phyloP scores from a whole-genome alignment of 768 basidiomycete species.

The Lactarius akahatsu region DNA sequence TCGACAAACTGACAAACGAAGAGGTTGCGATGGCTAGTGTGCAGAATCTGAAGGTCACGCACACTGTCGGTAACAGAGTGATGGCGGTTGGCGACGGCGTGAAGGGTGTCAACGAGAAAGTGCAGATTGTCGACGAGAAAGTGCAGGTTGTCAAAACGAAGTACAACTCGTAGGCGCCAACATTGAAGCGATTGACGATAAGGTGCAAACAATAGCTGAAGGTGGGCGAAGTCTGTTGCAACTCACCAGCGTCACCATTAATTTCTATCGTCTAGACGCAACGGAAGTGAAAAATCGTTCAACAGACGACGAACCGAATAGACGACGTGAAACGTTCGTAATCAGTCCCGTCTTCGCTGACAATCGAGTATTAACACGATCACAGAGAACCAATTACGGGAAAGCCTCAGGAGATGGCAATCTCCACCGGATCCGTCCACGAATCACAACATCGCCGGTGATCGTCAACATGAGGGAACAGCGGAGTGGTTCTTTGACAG shows the following conservation, averaged over 20 bases:
- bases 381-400: background rate
- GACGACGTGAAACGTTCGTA: background rate
- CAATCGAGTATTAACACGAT: background rate
- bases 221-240: background rate
- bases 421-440: background rate
- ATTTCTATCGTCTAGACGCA: background rate
- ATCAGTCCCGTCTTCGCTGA: background rate
- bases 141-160: background rate
- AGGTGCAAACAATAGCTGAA: background rate
- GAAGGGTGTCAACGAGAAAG: too few species aligned
- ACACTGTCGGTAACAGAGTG: background rate
- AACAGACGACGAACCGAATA: background rate
- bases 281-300: too few species aligned
- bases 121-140: background rate
- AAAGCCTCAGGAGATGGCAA: background rate
- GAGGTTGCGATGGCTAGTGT: background rate
- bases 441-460: background rate
- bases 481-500: background rate
- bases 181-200: background rate
- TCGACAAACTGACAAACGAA: background rate
- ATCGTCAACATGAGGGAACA: background rate
- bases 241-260: background rate
- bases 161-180: background rate
- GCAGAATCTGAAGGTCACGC: background rate
- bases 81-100: background rate